A percentile compares a stretch with the other conserved stretches of the same genome.
Conservation (phyloP, 495 filamentous ascomycete species). For the Recurvomyces mirabilis region DNA sequence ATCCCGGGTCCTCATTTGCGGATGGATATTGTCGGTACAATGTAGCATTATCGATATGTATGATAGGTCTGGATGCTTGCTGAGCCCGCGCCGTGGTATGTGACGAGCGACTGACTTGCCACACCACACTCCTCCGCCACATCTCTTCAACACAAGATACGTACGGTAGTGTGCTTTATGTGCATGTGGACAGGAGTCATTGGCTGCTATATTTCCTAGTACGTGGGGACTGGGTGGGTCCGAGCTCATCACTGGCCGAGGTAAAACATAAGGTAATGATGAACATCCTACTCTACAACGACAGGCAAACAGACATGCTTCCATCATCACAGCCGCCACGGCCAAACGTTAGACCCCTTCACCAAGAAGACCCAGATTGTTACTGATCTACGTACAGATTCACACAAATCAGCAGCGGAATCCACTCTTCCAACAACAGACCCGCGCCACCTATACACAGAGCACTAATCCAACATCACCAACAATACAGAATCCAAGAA, state of each 20-base stretch:
- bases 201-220: neutral
- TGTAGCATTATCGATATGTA: slow-evolving; percentile 61
- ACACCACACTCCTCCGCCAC: slow-evolving; percentile 18
- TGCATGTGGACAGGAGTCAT: neutral
- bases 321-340: slow-evolving; percentile 27
- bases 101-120: slow-evolving; percentile 14
- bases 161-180: neutral
- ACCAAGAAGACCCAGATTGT: neutral
- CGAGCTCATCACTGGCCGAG: neutral
- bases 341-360: slow-evolving; percentile 21
- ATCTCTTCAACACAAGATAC: slow-evolving; percentile 13
- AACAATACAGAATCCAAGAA: too few species aligned
- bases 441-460: slow-evolving; percentile 14
- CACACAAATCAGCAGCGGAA: slow-evolving; percentile 8
- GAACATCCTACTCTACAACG: neutral
- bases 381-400: slow-evolving; percentile 5
- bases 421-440: slow-evolving; percentile 23
- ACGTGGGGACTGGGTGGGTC: neutral
- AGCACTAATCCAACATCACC: slow-evolving; percentile 3
- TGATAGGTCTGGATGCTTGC: slow-evolving; percentile 39
- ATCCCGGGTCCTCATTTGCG: slow-evolving; percentile 33
- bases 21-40: slow-evolving; percentile 56
- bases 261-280: neutral
- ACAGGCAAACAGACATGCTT: slow-evolving; percentile 21
- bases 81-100: neutral